phyloP scores from a whole-genome alignment of 306 rosid genomes.

The Vigna angularis region DNA sequence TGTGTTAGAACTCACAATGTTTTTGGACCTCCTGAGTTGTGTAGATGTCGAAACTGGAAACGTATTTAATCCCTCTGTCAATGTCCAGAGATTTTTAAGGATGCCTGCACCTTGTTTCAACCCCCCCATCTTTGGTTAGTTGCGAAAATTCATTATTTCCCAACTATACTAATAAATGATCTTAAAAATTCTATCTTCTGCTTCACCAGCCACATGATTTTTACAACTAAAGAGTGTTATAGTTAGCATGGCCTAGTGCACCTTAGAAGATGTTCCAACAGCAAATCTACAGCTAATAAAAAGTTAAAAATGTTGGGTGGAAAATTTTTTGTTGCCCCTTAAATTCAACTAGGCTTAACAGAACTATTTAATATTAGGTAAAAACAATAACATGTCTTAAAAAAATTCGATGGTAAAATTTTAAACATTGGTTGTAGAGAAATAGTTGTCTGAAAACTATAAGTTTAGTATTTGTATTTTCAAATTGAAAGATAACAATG shows the following conservation, averaged over 20 bases:
- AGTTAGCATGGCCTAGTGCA: neutral
- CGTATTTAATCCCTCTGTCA: conserved; percentile 43
- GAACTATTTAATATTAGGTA: no score
- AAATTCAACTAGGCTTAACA: no score
- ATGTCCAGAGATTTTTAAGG: conserved; percentile 29
- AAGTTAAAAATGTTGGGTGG: neutral
- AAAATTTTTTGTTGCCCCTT: no score
- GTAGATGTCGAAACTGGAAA: conserved; percentile 22
- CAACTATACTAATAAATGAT: conserved; percentile 42
- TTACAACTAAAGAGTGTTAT: conserved; percentile 22
- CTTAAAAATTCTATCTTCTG: neutral
- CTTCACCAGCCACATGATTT: conserved; percentile 6
- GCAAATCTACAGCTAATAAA: neutral
- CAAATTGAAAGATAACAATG: neutral
- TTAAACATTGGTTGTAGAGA: no score
- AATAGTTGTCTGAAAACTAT: neutral
- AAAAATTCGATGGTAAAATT: no score
- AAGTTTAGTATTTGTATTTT: neutral
- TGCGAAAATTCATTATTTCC: conserved; percentile 42
- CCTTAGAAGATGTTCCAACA: neutral
- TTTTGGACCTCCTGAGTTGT: neutral
- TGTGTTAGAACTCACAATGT: no score
- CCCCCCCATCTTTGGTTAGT: conserved; percentile 31
- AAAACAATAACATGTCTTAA: no score
- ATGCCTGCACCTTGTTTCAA: conserved; percentile 16